Conservation (phyloP, 441 rosid genomes). For the Croton setiger region DNA sequence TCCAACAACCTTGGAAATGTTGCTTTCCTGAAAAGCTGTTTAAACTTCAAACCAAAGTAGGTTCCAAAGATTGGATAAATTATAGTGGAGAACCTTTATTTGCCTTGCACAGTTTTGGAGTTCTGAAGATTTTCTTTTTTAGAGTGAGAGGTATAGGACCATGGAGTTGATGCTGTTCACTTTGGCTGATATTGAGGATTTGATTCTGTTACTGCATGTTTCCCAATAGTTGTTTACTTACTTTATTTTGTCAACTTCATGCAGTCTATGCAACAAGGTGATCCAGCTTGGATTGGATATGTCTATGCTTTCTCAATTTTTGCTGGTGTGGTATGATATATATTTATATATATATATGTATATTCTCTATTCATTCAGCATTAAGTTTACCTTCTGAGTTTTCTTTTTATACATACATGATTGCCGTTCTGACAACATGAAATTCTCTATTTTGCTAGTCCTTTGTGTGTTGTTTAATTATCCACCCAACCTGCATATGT, state of each 20-base stretch:
- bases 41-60: too few species aligned
- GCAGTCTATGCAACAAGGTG: slow-evolving; percentile 99
- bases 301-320: slow-evolving; percentile 86
- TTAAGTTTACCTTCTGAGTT: neutral
- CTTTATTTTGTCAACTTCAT: slow-evolving; percentile 25
- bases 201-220: slow-evolving; percentile 8
- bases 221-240: slow-evolving; percentile 11
- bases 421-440: neutral
- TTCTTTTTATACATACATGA: neutral
- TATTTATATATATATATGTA: slow-evolving; percentile 17
- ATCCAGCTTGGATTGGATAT: slow-evolving; percentile 96
- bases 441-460: neutral
- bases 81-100: neutral
- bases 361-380: neutral
- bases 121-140: neutral
- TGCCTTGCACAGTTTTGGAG: neutral
- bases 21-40: too few species aligned
- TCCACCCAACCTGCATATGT: too few species aligned
- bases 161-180: neutral
- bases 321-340: slow-evolving; percentile 85
- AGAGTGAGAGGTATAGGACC: neutral
- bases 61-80: neutral
- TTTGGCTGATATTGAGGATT: neutral
- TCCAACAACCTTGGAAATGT: too few species aligned
- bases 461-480: neutral